These are phyloP conservation scores for Galeopsis tetrahit DNA, from an alignment of 257 asterid genomes.

Conservation along the genomic window DNA sequence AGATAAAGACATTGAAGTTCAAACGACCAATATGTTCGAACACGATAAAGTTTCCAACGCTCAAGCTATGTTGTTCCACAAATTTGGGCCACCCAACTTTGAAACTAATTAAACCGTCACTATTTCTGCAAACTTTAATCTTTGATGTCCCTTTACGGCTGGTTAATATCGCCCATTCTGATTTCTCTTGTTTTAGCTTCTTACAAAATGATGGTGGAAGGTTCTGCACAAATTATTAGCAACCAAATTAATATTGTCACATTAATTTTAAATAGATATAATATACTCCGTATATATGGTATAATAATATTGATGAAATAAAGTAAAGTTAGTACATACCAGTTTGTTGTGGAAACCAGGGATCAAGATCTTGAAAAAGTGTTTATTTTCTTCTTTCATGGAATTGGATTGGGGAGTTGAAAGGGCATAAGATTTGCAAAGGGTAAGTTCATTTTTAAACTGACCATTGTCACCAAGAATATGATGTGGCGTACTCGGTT, in stretches of 20 bases:
- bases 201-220: constrained; percentile 28
- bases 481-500: too few species aligned
- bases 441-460: not conserved
- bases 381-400: too few species aligned
- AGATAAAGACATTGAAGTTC: constrained; percentile 26
- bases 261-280: too few species aligned
- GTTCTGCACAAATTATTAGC: constrained; percentile 2
- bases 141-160: constrained; percentile 24
- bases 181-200: constrained; percentile 8
- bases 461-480: too few species aligned
- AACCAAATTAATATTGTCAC: too few species aligned
- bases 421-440: not conserved
- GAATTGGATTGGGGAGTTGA: not conserved
- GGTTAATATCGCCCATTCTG: constrained; percentile 8
- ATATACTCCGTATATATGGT: too few species aligned
- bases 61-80: constrained; percentile 5
- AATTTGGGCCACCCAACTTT: constrained; percentile 32
- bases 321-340: too few species aligned
- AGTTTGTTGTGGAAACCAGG: too few species aligned
- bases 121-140: not conserved
- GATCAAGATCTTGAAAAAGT: too few species aligned
- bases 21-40: constrained; percentile 20
- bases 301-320: too few species aligned
- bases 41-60: constrained; percentile 24
- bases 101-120: not conserved